phyloP scores from a whole-genome alignment of 1,284 basidiomycete genomes.

The Taiwanofungus camphoratus region DNA sequence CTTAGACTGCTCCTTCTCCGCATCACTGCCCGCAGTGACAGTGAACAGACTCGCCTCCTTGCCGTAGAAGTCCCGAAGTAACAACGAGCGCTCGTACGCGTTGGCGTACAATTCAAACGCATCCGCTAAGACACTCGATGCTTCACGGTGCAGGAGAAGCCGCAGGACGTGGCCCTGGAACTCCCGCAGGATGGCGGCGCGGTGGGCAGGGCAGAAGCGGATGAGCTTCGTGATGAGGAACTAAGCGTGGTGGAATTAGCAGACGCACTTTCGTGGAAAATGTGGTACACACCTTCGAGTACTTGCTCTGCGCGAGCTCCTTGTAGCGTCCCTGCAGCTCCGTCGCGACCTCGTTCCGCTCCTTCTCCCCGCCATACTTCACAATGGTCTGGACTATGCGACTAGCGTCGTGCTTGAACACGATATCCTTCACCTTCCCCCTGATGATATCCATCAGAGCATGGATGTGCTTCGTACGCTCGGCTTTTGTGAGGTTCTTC shows the following conservation, averaged over 20 bases:
- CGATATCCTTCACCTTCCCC: conserved; percentile 77
- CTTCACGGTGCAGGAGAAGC: conserved; percentile 78
- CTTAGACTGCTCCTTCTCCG: conserved; percentile 57
- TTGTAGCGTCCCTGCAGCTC: conserved; percentile 79
- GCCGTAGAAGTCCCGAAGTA: conserved; percentile 84
- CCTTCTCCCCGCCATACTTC: conserved; percentile 75
- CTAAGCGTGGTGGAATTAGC: conserved; percentile 31
- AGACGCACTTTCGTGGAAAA: background rate
- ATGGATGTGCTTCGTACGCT: conserved; percentile 68
- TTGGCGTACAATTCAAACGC: conserved; percentile 83
- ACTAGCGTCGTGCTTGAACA: conserved; percentile 87
- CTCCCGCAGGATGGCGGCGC: conserved; percentile 66
- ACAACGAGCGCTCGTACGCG: conserved; percentile 72
- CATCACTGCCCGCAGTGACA: conserved; percentile 44
- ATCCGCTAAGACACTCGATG: conserved; percentile 77
- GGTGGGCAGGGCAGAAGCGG: conserved; percentile 68
- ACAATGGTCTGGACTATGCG: conserved; percentile 84
- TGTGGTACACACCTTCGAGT: conserved; percentile 65
- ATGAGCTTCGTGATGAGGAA: conserved; percentile 84
- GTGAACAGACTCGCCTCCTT: conserved; percentile 78
- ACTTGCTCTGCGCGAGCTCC: conserved; percentile 78
- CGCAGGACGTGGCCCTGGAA: conserved; percentile 70
- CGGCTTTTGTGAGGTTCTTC: conserved; percentile 64
- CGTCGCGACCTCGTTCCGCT: conserved; percentile 71
- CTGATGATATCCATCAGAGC: conserved; percentile 71